phyloP scores from a whole-genome alignment of 805 yeast species.

The Candida ponderosae region DNA sequence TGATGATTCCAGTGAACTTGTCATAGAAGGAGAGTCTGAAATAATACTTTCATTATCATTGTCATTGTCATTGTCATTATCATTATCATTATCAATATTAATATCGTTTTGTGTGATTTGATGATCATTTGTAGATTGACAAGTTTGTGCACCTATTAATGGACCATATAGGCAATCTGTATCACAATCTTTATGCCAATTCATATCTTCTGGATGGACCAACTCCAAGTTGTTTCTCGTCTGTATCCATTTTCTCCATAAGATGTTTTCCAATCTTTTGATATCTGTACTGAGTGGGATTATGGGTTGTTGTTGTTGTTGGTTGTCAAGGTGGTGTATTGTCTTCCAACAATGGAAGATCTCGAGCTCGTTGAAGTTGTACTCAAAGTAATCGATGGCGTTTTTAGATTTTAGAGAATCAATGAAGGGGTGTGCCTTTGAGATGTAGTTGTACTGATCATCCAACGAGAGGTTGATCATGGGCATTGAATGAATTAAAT shows the following conservation, averaged over 20 bases:
- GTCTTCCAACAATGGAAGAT: conserved; percentile 35
- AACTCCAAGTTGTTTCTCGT: conserved; percentile 49
- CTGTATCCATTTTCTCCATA: conserved; percentile 96
- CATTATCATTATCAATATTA: conserved; percentile 1
- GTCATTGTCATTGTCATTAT: background rate
- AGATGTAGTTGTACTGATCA: conserved; percentile 16
- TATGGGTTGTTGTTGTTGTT: conserved; percentile 15
- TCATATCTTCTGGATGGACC: conserved; percentile 74
- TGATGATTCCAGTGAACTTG: too few relatives aligned
- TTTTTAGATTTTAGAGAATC: conserved; percentile 4
- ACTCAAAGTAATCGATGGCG: conserved; percentile 33
- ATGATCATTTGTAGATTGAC: background rate
- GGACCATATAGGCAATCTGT: conserved; percentile 98
- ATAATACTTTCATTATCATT: too few relatives aligned
- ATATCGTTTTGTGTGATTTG: background rate
- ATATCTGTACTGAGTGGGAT: conserved; percentile 27
- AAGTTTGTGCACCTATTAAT: conserved; percentile 10
- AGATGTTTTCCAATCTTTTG: conserved; percentile 64
- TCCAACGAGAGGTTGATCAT: conserved; percentile 13
- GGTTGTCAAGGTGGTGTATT: conserved; percentile 23
- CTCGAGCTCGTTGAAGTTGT: conserved; percentile 25
- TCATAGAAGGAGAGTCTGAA: too few relatives aligned
- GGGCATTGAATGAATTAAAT: too few relatives aligned
- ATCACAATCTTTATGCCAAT: conserved; percentile 93
- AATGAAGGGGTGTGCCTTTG: conserved; percentile 7